A percentile compares a stretch with the other conserved stretches of the same genome.
Conservation (phyloP, 768 basidiomycete species). For the Mrakia blollopis region DNA sequence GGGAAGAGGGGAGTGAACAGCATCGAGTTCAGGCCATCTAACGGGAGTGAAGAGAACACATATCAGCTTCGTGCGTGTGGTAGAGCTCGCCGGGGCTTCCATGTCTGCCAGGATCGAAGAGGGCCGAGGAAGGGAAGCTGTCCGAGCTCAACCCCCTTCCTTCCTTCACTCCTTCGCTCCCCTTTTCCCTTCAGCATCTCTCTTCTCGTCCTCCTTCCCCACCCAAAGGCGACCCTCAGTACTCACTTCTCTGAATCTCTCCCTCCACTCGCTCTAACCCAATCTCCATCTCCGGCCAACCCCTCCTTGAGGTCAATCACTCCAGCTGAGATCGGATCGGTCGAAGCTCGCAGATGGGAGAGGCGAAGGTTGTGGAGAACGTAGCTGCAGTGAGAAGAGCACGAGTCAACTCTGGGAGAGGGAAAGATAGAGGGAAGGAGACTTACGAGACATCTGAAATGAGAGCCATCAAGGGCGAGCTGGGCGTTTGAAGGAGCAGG, state of each 20-base stretch:
- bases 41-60: no score
- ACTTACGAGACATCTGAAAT: constrained; percentile 25
- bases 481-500: neutral
- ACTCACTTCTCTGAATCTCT: constrained; percentile 28
- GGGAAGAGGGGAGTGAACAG: constrained; percentile 20
- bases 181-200: neutral
- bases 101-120: no score
- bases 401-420: neutral
- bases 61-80: neutral
- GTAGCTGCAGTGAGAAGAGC: neutral
- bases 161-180: neutral
- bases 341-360: constrained; percentile 23
- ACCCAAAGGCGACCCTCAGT: neutral
- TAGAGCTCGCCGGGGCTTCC: neutral
- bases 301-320: constrained; percentile 29
- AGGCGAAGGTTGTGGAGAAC: constrained; percentile 26
- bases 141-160: neutral
- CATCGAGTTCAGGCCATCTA: constrained; percentile 30
- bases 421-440: neutral
- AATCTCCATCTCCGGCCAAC: constrained; percentile 22
- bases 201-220: neutral
- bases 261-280: constrained; percentile 30
- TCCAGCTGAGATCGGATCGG: constrained; percentile 24
- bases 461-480: constrained; percentile 17
- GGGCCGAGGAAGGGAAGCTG: neutral